phyloP scores from a whole-genome alignment of 2,329 filamentous ascomycete species.

The Fusarium siculi region DNA sequence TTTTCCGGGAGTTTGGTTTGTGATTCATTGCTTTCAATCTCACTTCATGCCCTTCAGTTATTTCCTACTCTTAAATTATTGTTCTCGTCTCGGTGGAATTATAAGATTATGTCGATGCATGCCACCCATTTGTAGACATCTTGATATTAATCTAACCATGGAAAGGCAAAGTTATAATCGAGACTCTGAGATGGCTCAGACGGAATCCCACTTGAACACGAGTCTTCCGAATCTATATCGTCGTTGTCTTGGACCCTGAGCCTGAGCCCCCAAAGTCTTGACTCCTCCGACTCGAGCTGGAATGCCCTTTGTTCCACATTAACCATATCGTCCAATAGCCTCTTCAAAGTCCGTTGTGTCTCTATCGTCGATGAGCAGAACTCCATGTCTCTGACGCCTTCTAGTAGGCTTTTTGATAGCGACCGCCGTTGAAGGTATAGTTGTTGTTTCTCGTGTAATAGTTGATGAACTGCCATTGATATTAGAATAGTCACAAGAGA shows the following conservation, averaged over 20 bases:
- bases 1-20: not conserved
- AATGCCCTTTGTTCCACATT: not conserved
- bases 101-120: no score
- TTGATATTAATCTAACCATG: not conserved
- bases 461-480: not conserved
- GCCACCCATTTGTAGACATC: not conserved
- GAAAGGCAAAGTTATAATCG: not conserved
- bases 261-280: not conserved
- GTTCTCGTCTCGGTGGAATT: not conserved
- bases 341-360: not conserved
- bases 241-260: not conserved
- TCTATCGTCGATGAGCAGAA: not conserved
- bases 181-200: not conserved
- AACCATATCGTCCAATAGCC: not conserved
- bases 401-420: not conserved
- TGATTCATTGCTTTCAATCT: accelerated
- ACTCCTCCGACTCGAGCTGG: not conserved
- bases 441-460: not conserved
- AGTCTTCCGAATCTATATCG: not conserved
- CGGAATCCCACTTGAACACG: not conserved
- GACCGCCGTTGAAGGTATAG: not conserved
- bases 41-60: accelerated
- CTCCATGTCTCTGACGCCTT: not conserved
- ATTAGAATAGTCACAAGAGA: not conserved
- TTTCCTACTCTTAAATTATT: not conserved